phyloP scores from a whole-genome alignment of 1,284 basidiomycete species.

The Microbotryomycetes sp. region DNA sequence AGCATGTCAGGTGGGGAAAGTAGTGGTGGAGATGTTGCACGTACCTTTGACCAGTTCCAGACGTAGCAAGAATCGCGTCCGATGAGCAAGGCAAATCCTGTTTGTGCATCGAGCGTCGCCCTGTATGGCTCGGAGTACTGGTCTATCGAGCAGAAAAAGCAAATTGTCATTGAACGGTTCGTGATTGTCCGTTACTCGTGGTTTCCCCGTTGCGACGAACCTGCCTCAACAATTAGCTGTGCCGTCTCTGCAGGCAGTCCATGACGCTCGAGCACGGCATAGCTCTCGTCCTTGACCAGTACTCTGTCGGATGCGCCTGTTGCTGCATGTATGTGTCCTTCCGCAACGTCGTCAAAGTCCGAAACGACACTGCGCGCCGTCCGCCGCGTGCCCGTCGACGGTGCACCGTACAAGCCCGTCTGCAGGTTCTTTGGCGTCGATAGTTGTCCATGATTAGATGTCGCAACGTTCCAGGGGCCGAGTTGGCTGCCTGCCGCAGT shows the following conservation, averaged over 20 bases:
- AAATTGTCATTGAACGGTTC: not conserved
- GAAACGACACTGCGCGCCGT: not conserved
- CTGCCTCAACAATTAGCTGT: slow-evolving; percentile 12
- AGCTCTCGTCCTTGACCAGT: slow-evolving; percentile 24
- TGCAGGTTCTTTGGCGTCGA: not conserved
- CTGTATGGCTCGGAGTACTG: slow-evolving; percentile 39
- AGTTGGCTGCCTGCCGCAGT: not conserved
- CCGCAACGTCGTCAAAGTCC: not conserved
- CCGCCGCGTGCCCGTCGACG: not conserved
- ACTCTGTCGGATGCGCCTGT: slow-evolving; percentile 9
- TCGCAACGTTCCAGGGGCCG: not conserved
- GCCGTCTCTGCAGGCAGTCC: slow-evolving; percentile 19
- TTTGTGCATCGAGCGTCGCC: slow-evolving; percentile 39
- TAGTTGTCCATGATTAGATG: no score
- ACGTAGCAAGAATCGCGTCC: slow-evolving; percentile 38
- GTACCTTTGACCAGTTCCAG: slow-evolving; percentile 44
- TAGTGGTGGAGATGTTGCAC: not conserved
- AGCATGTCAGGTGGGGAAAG: not conserved
- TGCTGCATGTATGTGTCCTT: not conserved
- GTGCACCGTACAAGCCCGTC: not conserved
- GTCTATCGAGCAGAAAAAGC: slow-evolving; percentile 29
- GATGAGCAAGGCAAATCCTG: slow-evolving; percentile 43
- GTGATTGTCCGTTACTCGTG: no score
- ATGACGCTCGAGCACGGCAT: slow-evolving; percentile 14
- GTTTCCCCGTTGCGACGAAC: no score